These are phyloP conservation scores for Boletellus deceptivus DNA, from an alignment of 1,284 basidiomycete species.

Conservation along the genomic window DNA sequence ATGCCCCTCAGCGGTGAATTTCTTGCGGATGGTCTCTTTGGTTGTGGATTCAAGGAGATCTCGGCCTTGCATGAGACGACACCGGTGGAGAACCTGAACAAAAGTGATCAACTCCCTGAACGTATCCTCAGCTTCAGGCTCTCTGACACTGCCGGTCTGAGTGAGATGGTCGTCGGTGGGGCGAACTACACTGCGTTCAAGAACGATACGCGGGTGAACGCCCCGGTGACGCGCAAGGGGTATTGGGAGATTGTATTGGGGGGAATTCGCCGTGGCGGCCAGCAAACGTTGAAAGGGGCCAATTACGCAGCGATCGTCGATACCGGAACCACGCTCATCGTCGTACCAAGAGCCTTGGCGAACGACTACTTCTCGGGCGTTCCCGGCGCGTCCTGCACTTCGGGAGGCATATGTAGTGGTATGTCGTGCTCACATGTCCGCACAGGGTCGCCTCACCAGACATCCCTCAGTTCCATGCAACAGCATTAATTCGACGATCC, in stretches of 20 bases:
- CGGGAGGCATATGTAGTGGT: conserved; percentile 10
- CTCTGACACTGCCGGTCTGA: conserved; percentile 29
- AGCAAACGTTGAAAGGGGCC: background rate
- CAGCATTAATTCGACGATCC: conserved; percentile 10
- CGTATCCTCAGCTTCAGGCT: conserved; percentile 56
- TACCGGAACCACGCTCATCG: conserved; percentile 29
- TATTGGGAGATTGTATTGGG: conserved; percentile 27
- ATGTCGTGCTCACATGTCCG: background rate
- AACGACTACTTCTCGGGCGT: conserved; percentile 13
- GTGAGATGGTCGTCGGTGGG: conserved; percentile 56
- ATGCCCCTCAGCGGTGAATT: conserved; percentile 20
- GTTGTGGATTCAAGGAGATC: conserved; percentile 42
- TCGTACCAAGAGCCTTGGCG: conserved; percentile 5
- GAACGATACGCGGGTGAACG: conserved; percentile 32
- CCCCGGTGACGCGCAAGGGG: conserved; percentile 12
- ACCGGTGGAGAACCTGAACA: conserved; percentile 40
- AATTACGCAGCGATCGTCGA: conserved; percentile 16
- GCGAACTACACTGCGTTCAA: conserved; percentile 34
- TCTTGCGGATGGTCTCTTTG: conserved; percentile 46
- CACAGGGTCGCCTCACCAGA: background rate
- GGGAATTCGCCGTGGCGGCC: background rate
- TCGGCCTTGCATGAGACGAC: conserved; percentile 35
- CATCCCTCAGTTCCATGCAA: conserved; percentile 22
- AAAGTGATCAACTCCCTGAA: conserved; percentile 33
- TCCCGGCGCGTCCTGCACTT: background rate